A percentile compares a stretch with the other conserved stretches of the same genome.
Evolutionary conservation across 2,329 filamentous ascomycete species (phyloP).

Genomic region (Didymosphaeria variabile): DNA sequence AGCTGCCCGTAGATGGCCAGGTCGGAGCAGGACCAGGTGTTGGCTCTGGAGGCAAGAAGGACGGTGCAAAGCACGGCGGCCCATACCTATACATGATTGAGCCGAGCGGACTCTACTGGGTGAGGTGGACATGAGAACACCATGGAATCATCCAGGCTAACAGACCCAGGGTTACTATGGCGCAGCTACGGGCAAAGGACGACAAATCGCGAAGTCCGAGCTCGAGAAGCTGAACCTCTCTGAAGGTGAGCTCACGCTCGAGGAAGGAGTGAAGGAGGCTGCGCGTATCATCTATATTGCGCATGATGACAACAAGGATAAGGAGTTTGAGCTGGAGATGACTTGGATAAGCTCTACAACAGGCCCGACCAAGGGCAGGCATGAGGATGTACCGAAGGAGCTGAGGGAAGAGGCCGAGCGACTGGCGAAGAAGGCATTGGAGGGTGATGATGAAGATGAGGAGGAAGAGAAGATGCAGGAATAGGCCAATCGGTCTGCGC

Average conservation of each 20-base stretch:
- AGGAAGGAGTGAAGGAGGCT: slow-evolving; percentile 93
- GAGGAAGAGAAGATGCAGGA: slow-evolving; percentile 94
- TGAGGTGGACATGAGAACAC: slow-evolving; percentile 45
- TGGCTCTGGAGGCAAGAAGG: slow-evolving; percentile 84
- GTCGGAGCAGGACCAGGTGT: slow-evolving; percentile 81
- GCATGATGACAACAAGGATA: slow-evolving; percentile 99
- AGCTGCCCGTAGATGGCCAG: slow-evolving; percentile 86
- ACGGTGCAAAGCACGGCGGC: slow-evolving; percentile 80
- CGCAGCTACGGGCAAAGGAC: slow-evolving; percentile 94
- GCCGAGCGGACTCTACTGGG: slow-evolving; percentile 95
- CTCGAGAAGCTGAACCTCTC: slow-evolving; percentile 95
- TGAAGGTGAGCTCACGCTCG: slow-evolving; percentile 77
- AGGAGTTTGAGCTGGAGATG: slow-evolving; percentile 99
- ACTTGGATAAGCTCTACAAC: slow-evolving; percentile 90
- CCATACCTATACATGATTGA: slow-evolving; percentile 99
- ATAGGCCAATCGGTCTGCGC: slow-evolving; percentile 56
- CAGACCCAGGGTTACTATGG: slow-evolving; percentile 84
- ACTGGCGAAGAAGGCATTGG: slow-evolving; percentile 88
- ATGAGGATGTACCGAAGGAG: slow-evolving; percentile 92
- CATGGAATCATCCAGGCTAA: slow-evolving; percentile 15
- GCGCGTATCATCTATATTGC: slow-evolving; percentile 97
- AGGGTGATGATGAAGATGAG: slow-evolving; percentile 84
- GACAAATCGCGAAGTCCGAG: slow-evolving; percentile 96
- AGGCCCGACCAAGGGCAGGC: slow-evolving; percentile 90
- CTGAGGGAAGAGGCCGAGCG: slow-evolving; percentile 90